Evolutionary conservation across 2,329 filamentous ascomycete genomes (phyloP), one percentile per base, ranked within the genome.

Genomic region (Capronia coronata): DNA sequence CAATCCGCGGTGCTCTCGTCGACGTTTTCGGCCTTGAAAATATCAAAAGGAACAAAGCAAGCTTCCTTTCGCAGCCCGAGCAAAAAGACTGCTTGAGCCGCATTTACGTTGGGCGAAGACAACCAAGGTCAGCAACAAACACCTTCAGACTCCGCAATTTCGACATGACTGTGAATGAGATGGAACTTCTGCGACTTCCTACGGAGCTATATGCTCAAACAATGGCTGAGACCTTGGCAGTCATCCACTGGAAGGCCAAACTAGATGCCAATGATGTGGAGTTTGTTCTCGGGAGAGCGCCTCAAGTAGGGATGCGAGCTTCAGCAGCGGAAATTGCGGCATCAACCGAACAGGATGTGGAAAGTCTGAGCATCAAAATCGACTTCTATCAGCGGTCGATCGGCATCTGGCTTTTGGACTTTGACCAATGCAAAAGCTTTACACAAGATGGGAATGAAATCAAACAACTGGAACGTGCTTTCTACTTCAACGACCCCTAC

Each of bases 181-280:
- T 79, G 61, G 66, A 74, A 19, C 60, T 67, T 0, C 58, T 79
- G 0, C 60, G 56, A 0, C 60, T 78, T 0, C 53, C 62, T 0
- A 58, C 63, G 0, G 1, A 43, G 0, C 18, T 43, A 0, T 77
- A 75, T 52, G 71, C 73, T 0, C 46, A 46, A 1, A 62, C 64
- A 0, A 77, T 80, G 68, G 78, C 72, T 0, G 67, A 75, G 2
- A 66, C 71, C 0, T 66, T 80, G 0, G 75, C 77, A 0, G 64
- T 73, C 2, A 62, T 80, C 43, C 71, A 77, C 51, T 81, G 75
- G 76, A 39, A 56, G 1, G 70, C 66, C 0, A 52, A 63, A 9
- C 59, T 77, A 0, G 75, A 80, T 53, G 76, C 69, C 0, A 73
- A 73, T 29, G 76, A 78, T 39, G 67, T 81, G 1, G 75, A 81